Conservation (phyloP, 73 alveolate species). For the Uronychia binucleata region DNA sequence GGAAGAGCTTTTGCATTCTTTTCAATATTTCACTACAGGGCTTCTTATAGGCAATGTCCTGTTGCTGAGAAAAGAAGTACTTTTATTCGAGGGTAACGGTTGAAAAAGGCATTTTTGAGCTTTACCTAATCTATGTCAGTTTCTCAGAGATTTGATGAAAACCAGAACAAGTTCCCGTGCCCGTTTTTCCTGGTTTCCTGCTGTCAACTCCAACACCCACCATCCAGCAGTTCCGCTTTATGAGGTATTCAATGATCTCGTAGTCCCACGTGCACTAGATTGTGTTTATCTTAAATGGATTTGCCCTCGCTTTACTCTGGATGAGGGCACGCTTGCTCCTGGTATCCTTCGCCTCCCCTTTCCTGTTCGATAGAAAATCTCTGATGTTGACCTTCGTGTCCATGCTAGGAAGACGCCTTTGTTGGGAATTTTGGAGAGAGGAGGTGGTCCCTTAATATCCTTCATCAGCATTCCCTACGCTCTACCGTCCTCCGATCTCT, state of each 20-base stretch:
- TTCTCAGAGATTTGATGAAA: slow-evolving; percentile 13
- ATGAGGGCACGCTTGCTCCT: no score
- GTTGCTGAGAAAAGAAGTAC: slow-evolving; percentile 7
- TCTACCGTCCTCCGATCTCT: no score
- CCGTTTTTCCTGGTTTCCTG: slow-evolving; percentile 10
- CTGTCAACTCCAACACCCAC: no score
- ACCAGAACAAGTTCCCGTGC: slow-evolving; percentile 28
- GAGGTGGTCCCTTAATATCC: no score
- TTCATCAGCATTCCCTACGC: no score
- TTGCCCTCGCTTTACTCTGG: no score
- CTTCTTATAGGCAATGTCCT: slow-evolving; percentile 32
- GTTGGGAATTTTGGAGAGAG: no score
- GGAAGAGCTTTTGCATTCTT: slow-evolving; percentile 7
- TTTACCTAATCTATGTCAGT: slow-evolving; percentile 22
- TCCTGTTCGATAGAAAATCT: no score
- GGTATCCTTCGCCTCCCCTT: no score
- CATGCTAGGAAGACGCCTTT: no score
- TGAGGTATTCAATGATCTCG: slow-evolving; percentile 8
- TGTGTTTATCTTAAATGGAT: slow-evolving; percentile 21
- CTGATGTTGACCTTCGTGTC: no score
- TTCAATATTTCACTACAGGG: neutral
- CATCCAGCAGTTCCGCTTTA: slow-evolving; percentile 14
- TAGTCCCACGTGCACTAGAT: slow-evolving; percentile 41
- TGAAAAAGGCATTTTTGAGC: slow-evolving; percentile 15
- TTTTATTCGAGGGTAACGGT: slow-evolving; percentile 28